Percentiles rank a stretch among this genome's conserved stretches.
phyloP scores from a whole-genome alignment of 306 rosid species.

The Fragaria nilgerrensis region DNA sequence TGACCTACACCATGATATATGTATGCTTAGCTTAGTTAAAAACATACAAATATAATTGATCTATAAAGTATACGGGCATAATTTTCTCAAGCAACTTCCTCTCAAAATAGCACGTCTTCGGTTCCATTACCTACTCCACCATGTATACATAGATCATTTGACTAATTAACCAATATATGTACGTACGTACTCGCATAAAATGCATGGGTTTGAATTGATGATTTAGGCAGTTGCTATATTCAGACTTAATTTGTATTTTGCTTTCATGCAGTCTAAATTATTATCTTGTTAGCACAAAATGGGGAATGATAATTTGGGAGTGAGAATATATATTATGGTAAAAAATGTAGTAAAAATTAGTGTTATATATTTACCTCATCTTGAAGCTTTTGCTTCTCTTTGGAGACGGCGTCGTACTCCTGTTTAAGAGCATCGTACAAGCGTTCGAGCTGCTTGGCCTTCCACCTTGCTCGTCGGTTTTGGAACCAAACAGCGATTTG shows the following conservation, averaged over 20 bases:
- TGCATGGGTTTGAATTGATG: background rate
- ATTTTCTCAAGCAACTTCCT: constrained; percentile 32
- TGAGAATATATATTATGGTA: background rate
- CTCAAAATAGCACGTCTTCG: constrained; percentile 50
- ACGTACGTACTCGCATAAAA: background rate
- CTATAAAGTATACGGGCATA: background rate
- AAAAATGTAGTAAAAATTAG: background rate
- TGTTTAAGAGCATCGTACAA: constrained; percentile 78
- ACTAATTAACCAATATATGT: background rate
- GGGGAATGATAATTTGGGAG: background rate
- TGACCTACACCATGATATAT: constrained; percentile 38
- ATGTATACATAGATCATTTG: background rate
- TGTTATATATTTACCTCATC: constrained; percentile 53
- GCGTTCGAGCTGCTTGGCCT: constrained; percentile 76
- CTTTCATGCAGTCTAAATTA: background rate
- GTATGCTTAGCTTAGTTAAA: background rate
- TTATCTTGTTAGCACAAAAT: background rate
- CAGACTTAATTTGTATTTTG: background rate
- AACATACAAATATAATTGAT: background rate
- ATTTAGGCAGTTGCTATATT: background rate
- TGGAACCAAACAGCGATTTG: constrained; percentile 97
- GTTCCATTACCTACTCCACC: constrained; percentile 49
- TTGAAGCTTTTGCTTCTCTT: constrained; percentile 70
- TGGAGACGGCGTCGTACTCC: constrained; percentile 59
- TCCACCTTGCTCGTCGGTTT: constrained; percentile 91